These are phyloP conservation scores for Apophysomyces elegans DNA, from an alignment of 371 early-diverging fungal genomes.

Conservation along the genomic window DNA sequence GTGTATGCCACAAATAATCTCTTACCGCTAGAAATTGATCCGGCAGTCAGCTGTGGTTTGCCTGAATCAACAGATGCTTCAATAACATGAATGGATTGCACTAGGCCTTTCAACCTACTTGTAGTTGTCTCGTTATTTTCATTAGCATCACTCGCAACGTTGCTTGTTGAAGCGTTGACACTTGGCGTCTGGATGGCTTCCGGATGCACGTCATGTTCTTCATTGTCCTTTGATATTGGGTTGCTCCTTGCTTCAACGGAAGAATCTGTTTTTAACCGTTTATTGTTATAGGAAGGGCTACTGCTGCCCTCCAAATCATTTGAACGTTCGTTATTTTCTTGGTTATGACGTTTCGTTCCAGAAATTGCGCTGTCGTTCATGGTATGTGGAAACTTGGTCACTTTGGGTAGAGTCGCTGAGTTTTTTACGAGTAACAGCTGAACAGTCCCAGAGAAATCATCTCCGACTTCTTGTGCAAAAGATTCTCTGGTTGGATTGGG, in stretches of 20 bases:
- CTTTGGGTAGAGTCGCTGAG: not conserved
- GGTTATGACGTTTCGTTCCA: not conserved
- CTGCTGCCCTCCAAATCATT: not conserved
- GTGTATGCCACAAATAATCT: not conserved
- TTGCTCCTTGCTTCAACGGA: not conserved
- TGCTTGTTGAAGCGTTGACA: not conserved
- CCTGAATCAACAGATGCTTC: not conserved
- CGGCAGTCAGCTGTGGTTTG: not conserved
- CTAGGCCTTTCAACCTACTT: not conserved
- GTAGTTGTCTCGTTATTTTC: not conserved
- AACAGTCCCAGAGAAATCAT: not conserved
- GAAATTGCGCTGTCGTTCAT: slow-evolving; percentile 7
- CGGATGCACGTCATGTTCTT: not conserved
- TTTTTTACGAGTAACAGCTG: not conserved
- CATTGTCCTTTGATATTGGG: not conserved
- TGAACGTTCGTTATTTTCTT: not conserved
- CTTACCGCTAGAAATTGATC: not conserved
- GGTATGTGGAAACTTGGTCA: not conserved
- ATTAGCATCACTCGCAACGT: not conserved
- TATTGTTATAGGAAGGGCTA: not conserved
- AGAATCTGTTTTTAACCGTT: not conserved
- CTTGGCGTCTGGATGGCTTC: not conserved
- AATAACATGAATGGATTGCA: not conserved
- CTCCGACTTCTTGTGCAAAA: no score
- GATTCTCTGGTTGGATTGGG: no score